A percentile compares a stretch with the other conserved stretches of the same genome.
Evolutionary conservation across 1,139 yeast genomes (phyloP).

Genomic region (Nadsonia commutata): DNA sequence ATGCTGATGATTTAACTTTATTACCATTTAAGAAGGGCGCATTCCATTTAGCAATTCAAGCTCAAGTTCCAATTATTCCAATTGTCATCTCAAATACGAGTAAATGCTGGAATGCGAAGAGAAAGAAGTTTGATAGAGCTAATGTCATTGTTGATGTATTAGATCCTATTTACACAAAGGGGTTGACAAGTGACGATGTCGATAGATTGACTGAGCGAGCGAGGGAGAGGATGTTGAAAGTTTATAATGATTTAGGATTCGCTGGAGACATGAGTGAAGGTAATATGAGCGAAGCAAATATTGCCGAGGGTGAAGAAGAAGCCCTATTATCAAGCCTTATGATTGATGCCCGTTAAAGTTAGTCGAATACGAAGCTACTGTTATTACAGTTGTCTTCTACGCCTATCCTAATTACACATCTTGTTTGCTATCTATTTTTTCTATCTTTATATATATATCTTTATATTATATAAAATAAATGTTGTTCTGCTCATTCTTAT

Average conservation of each 20-base stretch:
- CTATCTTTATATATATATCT: too few species aligned
- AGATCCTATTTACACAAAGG: slow-evolving; percentile 48
- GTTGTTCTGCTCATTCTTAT: too few species aligned
- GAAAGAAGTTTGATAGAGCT: slow-evolving; percentile 35
- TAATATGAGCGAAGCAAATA: too few species aligned
- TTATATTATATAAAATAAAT: too few species aligned
- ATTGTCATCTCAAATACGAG: slow-evolving; percentile 78
- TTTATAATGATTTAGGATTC: slow-evolving; percentile 21
- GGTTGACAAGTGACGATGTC: slow-evolving; percentile 46
- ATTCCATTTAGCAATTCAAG: slow-evolving; percentile 90
- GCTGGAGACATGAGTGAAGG: slow-evolving; percentile 11
- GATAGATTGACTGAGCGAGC: slow-evolving; percentile 30
- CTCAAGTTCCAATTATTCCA: slow-evolving; percentile 79
- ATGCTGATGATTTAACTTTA: slow-evolving; percentile 47
- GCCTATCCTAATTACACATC: too few species aligned
- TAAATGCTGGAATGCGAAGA: slow-evolving; percentile 46
- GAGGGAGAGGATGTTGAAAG: slow-evolving; percentile 25
- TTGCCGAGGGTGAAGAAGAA: too few species aligned
- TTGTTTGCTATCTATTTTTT: too few species aligned
- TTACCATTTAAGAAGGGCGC: slow-evolving; percentile 95
- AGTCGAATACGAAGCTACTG: too few species aligned
- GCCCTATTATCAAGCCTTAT: too few species aligned
- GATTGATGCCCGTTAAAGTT: too few species aligned
- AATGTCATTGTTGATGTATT: slow-evolving; percentile 50
- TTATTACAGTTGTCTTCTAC: too few species aligned